Conservation (phyloP, 2,329 filamentous ascomycete genomes). For the Colletotrichum spaethianum region DNA sequence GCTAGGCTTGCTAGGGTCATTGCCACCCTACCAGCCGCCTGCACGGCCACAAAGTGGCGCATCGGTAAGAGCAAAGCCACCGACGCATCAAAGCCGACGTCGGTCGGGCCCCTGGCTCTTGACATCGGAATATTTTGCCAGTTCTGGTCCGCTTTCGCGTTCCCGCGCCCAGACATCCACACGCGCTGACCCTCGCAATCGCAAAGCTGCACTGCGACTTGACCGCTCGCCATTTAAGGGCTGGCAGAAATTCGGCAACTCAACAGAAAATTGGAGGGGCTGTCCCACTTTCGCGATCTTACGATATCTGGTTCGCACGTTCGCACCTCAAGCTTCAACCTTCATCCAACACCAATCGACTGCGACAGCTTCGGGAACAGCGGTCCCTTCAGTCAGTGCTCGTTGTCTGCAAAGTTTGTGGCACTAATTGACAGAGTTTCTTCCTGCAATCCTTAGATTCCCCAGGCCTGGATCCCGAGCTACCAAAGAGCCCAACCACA, state of each 20-base stretch:
- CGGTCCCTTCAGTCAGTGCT: constrained; percentile 26
- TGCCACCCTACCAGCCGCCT: not conserved
- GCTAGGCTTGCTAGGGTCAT: not conserved
- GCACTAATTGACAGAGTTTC: constrained; percentile 8
- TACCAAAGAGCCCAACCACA: constrained; percentile 15
- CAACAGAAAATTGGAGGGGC: constrained; percentile 41
- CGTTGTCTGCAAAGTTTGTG: not conserved
- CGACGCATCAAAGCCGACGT: constrained; percentile 5
- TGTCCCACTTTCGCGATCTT: constrained; percentile 35
- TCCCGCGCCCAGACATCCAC: constrained; percentile 15
- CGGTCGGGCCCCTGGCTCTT: constrained; percentile 10
- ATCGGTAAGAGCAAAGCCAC: constrained; percentile 2
- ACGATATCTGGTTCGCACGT: constrained; percentile 33
- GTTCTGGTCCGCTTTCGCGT: constrained; percentile 11
- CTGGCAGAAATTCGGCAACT: constrained; percentile 37
- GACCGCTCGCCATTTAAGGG: constrained; percentile 34
- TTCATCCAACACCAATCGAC: constrained; percentile 21
- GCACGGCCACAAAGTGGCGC: not conserved
- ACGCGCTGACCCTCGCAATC: constrained; percentile 14
- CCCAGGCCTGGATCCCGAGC: constrained; percentile 6
- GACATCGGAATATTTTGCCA: constrained; percentile 30
- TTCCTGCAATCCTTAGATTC: constrained; percentile 10
- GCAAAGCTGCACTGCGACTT: constrained; percentile 7
- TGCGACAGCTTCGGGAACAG: constrained; percentile 16
- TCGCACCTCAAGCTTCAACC: constrained; percentile 5